Conservation (phyloP, 2,329 filamentous ascomycete species). For the Colletotrichum simmondsii region DNA sequence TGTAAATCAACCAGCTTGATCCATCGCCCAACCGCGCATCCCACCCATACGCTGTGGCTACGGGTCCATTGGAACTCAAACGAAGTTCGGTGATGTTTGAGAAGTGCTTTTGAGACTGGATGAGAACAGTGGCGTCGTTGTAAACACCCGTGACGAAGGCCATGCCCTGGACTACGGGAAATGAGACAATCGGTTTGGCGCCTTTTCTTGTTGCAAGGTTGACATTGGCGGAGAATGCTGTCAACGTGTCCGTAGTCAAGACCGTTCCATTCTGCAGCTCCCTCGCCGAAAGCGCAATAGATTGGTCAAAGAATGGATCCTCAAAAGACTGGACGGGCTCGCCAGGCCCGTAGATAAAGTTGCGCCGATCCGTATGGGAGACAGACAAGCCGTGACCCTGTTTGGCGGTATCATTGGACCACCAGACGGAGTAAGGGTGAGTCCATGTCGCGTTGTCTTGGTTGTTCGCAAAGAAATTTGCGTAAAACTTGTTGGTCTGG, state of each 20-base stretch:
- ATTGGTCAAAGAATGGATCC: slow-evolving; percentile 61
- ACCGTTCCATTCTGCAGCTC: slow-evolving; percentile 70
- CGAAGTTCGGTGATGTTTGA: slow-evolving; percentile 60
- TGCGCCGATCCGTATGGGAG: slow-evolving; percentile 71
- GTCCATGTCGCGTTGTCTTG: slow-evolving; percentile 74
- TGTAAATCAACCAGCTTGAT: slow-evolving; percentile 43
- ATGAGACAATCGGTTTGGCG: slow-evolving; percentile 66
- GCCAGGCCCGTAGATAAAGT: slow-evolving; percentile 69
- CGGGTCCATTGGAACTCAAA: slow-evolving; percentile 6
- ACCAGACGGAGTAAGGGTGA: slow-evolving; percentile 73
- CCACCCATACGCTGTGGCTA: slow-evolving; percentile 66
- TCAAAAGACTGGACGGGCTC: slow-evolving; percentile 70
- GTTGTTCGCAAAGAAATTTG: slow-evolving; percentile 76
- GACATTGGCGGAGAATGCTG: slow-evolving; percentile 67
- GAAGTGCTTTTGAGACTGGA: slow-evolving; percentile 77
- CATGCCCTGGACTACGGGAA: slow-evolving; percentile 84
- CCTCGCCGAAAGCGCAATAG: slow-evolving; percentile 76
- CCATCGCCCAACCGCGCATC: slow-evolving; percentile 40
- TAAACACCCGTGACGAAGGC: slow-evolving; percentile 81
- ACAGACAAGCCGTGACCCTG: slow-evolving; percentile 72
- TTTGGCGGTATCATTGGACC: slow-evolving; percentile 60
- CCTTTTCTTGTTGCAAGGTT: slow-evolving; percentile 62
- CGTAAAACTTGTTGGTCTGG: slow-evolving; percentile 77
- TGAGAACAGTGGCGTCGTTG: slow-evolving; percentile 69
- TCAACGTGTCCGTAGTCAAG: slow-evolving; percentile 57